A percentile compares a stretch with the other conserved stretches of the same genome.
Conservation (phyloP, 805 yeast species). For the Metschnikowia vanudenii region DNA sequence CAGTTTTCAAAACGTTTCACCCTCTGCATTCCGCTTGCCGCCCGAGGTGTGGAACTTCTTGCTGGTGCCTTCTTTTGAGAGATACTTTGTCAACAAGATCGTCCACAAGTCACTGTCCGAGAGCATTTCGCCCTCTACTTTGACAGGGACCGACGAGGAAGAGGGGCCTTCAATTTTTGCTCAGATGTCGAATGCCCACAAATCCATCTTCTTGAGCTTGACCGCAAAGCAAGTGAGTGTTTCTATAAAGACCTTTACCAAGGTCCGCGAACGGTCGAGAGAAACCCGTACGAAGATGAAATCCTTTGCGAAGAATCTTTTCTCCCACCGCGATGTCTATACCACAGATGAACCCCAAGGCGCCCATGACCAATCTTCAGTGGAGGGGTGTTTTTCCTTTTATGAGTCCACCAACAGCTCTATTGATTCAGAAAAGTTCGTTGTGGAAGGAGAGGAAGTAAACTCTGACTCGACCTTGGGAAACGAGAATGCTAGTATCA, state of each 20-base stretch:
- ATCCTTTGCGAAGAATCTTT: too few species aligned
- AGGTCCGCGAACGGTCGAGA: neutral
- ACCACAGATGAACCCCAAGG: too few species aligned
- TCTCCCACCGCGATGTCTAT: too few species aligned
- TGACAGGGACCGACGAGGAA: neutral
- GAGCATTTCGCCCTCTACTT: too few species aligned
- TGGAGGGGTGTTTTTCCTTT: too few species aligned
- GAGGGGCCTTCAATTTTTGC: neutral
- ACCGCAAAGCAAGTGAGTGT: neutral
- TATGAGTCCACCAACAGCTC: too few species aligned
- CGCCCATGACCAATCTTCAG: too few species aligned
- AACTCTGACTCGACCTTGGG: too few species aligned
- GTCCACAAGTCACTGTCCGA: too few species aligned
- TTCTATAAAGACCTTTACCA: neutral
- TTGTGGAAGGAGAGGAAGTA: too few species aligned
- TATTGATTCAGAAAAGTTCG: too few species aligned
- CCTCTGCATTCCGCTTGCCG: neutral
- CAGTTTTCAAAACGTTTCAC: neutral
- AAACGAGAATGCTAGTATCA: too few species aligned
- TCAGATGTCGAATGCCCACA: neutral
- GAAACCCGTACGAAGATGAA: neutral
- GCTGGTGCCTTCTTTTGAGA: neutral
- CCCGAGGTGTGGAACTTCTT: neutral
- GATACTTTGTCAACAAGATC: neutral
- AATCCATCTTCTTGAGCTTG: neutral